Conservation (phyloP, 2,329 filamentous ascomycete species). For the Gliomastix tumulicola region DNA sequence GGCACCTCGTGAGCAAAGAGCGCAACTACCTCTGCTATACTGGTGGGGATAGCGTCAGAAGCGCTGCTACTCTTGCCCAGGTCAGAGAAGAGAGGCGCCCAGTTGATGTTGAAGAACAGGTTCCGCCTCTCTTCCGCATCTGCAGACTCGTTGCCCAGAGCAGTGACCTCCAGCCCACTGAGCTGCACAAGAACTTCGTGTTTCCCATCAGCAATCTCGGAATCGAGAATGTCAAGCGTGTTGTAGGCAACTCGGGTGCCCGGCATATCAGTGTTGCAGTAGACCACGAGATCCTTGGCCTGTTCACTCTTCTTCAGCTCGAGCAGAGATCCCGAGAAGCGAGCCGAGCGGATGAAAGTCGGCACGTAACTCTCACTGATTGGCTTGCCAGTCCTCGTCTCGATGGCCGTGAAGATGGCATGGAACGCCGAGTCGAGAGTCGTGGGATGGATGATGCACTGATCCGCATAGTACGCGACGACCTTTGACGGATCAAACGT, state of each 20-base stretch:
- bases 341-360: conserved; percentile 12
- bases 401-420: conserved; percentile 14
- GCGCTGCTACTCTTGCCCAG: not conserved
- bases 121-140: conserved; percentile 13
- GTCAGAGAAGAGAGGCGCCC: not conserved
- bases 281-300: conserved; percentile 9
- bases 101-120: conserved; percentile 12
- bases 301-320: not conserved
- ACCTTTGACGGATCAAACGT: not conserved
- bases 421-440: conserved; percentile 16
- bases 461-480: not conserved
- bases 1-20: not conserved
- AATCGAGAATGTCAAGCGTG: conserved; percentile 12
- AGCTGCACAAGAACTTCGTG: conserved; percentile 13
- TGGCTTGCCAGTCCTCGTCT: conserved; percentile 11
- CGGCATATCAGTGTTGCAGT: conserved; percentile 12
- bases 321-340: conserved; percentile 7
- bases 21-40: not conserved
- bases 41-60: no score
- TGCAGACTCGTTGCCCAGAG: conserved; percentile 10
- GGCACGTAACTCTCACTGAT: conserved; percentile 15
- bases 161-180: conserved; percentile 12
- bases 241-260: conserved; percentile 15
- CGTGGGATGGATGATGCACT: conserved; percentile 2
- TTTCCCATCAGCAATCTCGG: not conserved